A percentile compares a stretch with the other conserved stretches of the same genome.
Evolutionary conservation across 345 rosid species (phyloP).

Genomic region (Dimocarpus longan): DNA sequence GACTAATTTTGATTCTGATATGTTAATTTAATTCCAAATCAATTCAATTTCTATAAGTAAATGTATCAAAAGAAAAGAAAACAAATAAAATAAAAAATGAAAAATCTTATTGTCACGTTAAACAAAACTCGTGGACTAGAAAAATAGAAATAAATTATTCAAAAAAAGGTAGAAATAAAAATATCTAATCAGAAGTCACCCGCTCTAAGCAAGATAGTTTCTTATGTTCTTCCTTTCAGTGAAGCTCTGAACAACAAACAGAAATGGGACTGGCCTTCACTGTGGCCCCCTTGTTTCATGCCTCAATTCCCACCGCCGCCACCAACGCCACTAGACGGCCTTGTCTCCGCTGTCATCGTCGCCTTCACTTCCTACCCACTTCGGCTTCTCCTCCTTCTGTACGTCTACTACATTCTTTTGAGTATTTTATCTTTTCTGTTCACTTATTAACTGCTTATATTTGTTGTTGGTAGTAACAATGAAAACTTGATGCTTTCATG

Average conservation of each 20-base stretch:
- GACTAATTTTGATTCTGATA: no score
- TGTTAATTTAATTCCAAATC: no score
- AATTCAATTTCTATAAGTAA: no score
- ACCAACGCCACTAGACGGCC: background rate
- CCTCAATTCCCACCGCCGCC: background rate
- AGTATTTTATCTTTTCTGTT: background rate
- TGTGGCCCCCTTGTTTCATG: background rate
- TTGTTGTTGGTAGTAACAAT: no score
- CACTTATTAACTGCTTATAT: no score
- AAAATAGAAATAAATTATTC: no score
- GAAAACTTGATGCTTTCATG: background rate
- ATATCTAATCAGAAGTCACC: background rate
- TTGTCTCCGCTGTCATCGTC: slow-evolving; percentile 15
- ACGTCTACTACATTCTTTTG: slow-evolving; percentile 9
- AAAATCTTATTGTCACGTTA: background rate
- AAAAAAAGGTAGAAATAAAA: no score
- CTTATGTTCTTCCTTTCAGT: background rate
- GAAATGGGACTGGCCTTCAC: slow-evolving; percentile 14
- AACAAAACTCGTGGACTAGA: background rate
- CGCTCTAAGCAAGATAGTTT: background rate
- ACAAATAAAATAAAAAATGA: background rate
- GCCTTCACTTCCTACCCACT: background rate
- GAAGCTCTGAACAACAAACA: background rate
- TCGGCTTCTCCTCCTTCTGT: slow-evolving; percentile 24
- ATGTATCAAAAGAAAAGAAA: no score